Evolutionary conservation across 2,329 filamentous ascomycete species (phyloP).

Genomic region (Rhytidhysteron rufulum): DNA sequence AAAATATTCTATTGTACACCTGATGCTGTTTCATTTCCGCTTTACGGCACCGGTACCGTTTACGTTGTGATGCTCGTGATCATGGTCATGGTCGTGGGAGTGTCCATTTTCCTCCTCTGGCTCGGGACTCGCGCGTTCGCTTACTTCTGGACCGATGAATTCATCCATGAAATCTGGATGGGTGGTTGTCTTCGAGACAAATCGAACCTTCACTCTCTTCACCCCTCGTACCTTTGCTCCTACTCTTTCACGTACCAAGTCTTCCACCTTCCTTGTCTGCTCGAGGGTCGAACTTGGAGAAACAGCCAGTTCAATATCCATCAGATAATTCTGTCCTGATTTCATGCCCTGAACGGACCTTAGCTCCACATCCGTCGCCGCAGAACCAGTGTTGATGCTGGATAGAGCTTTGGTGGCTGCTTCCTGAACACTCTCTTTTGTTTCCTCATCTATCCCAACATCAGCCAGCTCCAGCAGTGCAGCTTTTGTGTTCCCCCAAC

Average conservation of each 20-base stretch:
- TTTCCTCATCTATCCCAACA: slow-evolving; percentile 78
- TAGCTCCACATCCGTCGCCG: slow-evolving; percentile 62
- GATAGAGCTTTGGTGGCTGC: slow-evolving; percentile 46
- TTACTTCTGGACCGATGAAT: slow-evolving; percentile 37
- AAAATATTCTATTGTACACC: slow-evolving; percentile 6
- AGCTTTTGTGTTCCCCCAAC: slow-evolving; percentile 76
- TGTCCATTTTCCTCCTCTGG: slow-evolving; percentile 21
- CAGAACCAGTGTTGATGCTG: slow-evolving; percentile 34
- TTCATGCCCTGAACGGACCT: slow-evolving; percentile 85
- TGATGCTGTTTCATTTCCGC: slow-evolving; percentile 10
- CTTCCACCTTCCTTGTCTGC: slow-evolving; percentile 67
- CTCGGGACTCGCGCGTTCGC: slow-evolving; percentile 26
- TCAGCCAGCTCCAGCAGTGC: slow-evolving; percentile 90
- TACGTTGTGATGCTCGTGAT: slow-evolving; percentile 16
- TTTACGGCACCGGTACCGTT: slow-evolving; percentile 15
- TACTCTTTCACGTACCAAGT: slow-evolving; percentile 66
- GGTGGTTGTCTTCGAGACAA: slow-evolving; percentile 65
- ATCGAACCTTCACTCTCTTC: slow-evolving; percentile 77
- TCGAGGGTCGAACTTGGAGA: slow-evolving; percentile 73
- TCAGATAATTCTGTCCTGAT: slow-evolving; percentile 91
- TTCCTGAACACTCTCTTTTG: slow-evolving; percentile 67
- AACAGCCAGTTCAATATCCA: slow-evolving; percentile 83
- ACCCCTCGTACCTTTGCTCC: slow-evolving; percentile 78
- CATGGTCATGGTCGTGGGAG: slow-evolving; percentile 22
- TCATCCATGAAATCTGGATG: slow-evolving; percentile 67